phyloP scores from a whole-genome alignment of 805 yeast species.

The Candida germanica region DNA sequence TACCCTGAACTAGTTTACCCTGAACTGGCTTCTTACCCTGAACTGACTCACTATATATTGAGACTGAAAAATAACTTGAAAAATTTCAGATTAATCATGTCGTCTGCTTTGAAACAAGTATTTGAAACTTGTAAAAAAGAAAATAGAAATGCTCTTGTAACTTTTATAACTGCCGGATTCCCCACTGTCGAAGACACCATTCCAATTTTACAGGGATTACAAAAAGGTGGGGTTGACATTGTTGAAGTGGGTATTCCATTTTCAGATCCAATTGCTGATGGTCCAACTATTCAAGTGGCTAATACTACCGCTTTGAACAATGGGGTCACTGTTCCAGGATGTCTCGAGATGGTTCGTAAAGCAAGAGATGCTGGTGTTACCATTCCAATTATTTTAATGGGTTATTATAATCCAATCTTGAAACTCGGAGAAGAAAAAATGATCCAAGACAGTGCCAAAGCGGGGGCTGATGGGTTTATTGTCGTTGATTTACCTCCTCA shows the following conservation, averaged over 20 bases:
- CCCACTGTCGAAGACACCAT: slow-evolving; percentile 87
- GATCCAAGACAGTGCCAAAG: slow-evolving; percentile 72
- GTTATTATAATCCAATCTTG: slow-evolving; percentile 93
- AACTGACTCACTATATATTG: slow-evolving; percentile 25
- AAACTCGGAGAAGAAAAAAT: slow-evolving; percentile 85
- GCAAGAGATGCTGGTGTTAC: slow-evolving; percentile 85
- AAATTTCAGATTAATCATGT: slow-evolving; percentile 31
- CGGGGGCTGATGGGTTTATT: slow-evolving; percentile 94
- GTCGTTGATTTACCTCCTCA: slow-evolving; percentile 97
- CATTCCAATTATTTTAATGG: slow-evolving; percentile 91
- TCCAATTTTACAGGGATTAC: slow-evolving; percentile 82
- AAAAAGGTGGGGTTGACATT: slow-evolving; percentile 92
- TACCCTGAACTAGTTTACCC: too few species aligned
- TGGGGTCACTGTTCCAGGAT: slow-evolving; percentile 68
- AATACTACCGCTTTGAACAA: slow-evolving; percentile 79
- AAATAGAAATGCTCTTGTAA: slow-evolving; percentile 82
- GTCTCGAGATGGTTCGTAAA: slow-evolving; percentile 65
- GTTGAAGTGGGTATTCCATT: slow-evolving; percentile 96
- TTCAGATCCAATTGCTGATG: slow-evolving; percentile 98
- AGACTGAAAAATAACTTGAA: neutral
- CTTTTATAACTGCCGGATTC: slow-evolving; percentile 92
- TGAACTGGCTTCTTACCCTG: slow-evolving; percentile 16
- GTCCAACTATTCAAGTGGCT: slow-evolving; percentile 92
- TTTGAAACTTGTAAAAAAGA: slow-evolving; percentile 59
- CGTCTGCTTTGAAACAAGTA: slow-evolving; percentile 54